Base-by-base conservation (phyloP, 352 stramenopile species). In the Pythium pyrilobum region DNA sequence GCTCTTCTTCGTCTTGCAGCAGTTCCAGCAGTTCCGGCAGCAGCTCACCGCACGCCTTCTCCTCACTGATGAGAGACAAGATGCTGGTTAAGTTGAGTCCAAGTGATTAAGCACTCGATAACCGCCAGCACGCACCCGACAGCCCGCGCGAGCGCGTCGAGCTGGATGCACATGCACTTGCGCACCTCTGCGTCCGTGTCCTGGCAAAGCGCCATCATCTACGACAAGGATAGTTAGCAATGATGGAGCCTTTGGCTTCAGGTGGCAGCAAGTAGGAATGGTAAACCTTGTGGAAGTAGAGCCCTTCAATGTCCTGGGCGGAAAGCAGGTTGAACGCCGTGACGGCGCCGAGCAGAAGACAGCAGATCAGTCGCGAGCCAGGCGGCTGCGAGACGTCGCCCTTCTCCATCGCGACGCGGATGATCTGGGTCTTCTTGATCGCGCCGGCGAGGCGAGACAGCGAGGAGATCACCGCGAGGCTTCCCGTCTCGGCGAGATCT, bases 281-380 rank as follows among this genome's bases (percentile, higher is more conserved):
- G n/a, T n/a, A n/a, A n/a, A 89, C 82, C 77, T 91, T 92, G 34
- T 89, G 70, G 33, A 92, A 86, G 59, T 85, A 90, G 18, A 92
- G 66, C 3, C 77, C 77, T 56, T 91, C 82, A 23, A 92, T 91
- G 38, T 92, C 82, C 52, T 81, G 74, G 0, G 74, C 37, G 10
- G 77, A 71, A 20, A 92, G 55, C 25, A 92, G 41, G 20, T 79
- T 84, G 13, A 87, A 74, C 9, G 82, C 77, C 7, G 81, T 92
- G 25, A 92, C 62, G 10, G 80, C 78, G 12, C 82, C 82, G 1
- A 92, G 62, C 8, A 92, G 53, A 5, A 87, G 66, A 28, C 77
- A 92, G 46, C 82, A 92, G 10, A 92, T 84, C 20, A 92, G 65
- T 18, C 82, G 67, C n/a, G 82, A 89, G 0, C 80, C 82, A 11